These are phyloP conservation scores for Phytopythium sindhum DNA, from an alignment of 352 stramenopile species.

Conservation along the genomic window DNA sequence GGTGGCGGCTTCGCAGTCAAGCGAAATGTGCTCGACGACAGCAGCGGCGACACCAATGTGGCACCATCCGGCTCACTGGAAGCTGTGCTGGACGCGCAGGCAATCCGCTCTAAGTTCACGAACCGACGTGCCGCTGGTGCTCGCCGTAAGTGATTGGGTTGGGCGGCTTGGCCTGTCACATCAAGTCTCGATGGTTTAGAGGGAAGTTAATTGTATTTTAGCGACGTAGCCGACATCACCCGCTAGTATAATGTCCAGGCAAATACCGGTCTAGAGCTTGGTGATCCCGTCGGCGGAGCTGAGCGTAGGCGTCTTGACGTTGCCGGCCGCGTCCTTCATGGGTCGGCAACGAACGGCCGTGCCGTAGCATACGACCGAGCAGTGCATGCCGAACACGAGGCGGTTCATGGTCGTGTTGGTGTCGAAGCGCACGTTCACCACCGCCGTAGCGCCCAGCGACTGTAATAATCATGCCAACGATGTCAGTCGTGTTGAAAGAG, in stretches of 20 bases:
- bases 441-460: slow-evolving; percentile 67
- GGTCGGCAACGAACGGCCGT: slow-evolving; percentile 67
- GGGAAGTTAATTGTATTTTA: neutral
- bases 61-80: neutral
- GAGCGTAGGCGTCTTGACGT: slow-evolving; percentile 6
- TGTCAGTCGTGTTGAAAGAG: neutral
- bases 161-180: neutral
- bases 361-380: slow-evolving; percentile 76
- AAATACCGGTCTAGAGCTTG: neutral
- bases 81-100: neutral
- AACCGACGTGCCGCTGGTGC: neutral
- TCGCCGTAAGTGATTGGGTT: neutral
- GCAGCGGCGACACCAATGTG: neutral
- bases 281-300: slow-evolving; percentile 2
- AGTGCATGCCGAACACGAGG: slow-evolving; percentile 81
- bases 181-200: neutral
- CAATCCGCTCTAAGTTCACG: neutral
- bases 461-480: slow-evolving; percentile 5
- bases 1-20: slow-evolving; percentile 41
- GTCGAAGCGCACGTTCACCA: slow-evolving; percentile 81
- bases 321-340: slow-evolving; percentile 9
- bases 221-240: neutral
- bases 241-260: neutral
- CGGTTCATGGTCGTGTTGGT: slow-evolving; percentile 86
- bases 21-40: neutral